Conservation (phyloP, 768 basidiomycete species). For the Roridomyces roridus region DNA sequence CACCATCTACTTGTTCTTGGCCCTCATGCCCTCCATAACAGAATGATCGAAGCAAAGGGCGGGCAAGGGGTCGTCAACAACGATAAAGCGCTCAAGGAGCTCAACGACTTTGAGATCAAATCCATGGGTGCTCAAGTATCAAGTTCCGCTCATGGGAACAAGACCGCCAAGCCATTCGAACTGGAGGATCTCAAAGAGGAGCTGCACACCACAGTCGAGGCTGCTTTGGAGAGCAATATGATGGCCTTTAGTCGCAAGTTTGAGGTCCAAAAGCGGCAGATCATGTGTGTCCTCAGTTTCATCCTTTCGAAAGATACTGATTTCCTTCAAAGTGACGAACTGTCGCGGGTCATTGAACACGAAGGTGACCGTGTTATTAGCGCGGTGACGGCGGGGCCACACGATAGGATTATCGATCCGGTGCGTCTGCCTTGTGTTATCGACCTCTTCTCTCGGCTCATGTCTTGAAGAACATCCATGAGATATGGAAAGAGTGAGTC, state of each 20-base stretch:
- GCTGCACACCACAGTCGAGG: conserved; percentile 30
- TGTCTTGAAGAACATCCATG: conserved; percentile 9
- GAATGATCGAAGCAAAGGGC: conserved; percentile 29
- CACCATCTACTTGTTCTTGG: neutral
- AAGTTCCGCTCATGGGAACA: neutral
- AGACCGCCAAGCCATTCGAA: neutral
- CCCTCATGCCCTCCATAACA: neutral
- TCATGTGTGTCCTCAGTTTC: conserved; percentile 15
- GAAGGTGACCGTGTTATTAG: conserved; percentile 38
- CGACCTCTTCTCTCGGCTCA: neutral
- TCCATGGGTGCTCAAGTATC: neutral
- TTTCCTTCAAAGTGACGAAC: conserved; percentile 24
- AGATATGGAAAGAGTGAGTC: conserved; percentile 19
- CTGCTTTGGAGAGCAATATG: conserved; percentile 33
- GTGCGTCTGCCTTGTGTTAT: neutral
- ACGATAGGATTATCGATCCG: conserved; percentile 17
- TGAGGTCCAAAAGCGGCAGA: conserved; percentile 35
- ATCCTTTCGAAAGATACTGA: no score
- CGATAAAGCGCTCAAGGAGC: conserved; percentile 29
- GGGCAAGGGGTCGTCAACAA: conserved; percentile 28
- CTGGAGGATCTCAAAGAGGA: conserved; percentile 28
- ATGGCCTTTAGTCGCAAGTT: conserved; percentile 38
- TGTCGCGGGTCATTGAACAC: conserved; percentile 29
- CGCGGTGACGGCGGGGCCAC: conserved; percentile 12
- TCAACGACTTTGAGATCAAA: conserved; percentile 24